Conservation (phyloP, 139 green algal species). For the Chlorella sp. region DNA sequence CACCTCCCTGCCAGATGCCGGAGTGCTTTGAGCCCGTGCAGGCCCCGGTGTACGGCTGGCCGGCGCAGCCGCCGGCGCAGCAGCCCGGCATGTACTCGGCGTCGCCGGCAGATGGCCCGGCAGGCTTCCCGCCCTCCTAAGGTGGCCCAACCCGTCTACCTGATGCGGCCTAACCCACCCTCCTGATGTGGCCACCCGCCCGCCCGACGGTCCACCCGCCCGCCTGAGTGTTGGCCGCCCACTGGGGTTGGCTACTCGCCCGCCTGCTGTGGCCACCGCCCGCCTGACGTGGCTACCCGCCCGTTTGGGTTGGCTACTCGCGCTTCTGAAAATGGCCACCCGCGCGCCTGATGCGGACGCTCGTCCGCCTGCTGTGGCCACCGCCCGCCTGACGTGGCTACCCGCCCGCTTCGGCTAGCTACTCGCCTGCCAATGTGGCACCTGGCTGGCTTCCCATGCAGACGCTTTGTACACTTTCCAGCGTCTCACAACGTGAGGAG, state of each 20-base stretch:
- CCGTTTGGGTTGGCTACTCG: too few species aligned
- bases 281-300: not conserved
- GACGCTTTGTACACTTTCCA: too few species aligned
- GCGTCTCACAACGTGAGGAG: too few species aligned
- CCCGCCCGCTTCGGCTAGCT: too few species aligned
- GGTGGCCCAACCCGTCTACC: not conserved
- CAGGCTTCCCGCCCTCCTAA: not conserved
- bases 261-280: not conserved
- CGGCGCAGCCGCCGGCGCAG: not conserved
- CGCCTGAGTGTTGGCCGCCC: too few species aligned
- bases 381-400: not conserved
- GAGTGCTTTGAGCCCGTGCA: not conserved
- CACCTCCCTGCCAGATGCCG: not conserved
- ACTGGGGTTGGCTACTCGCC: not conserved
- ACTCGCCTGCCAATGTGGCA: too few species aligned
- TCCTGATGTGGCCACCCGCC: not conserved
- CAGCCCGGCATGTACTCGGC: not conserved
- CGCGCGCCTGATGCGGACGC: too few species aligned
- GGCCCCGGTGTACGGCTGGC: not conserved
- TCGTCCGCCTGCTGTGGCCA: not conserved
- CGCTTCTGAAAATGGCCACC: too few species aligned
- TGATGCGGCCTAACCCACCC: not conserved
- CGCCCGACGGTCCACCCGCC: too few species aligned
- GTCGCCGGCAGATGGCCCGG: too few species aligned
- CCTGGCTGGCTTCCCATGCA: too few species aligned